Evolutionary conservation across 1,139 yeast genomes (phyloP).

Genomic region (Nakaseomyces glabratus): DNA sequence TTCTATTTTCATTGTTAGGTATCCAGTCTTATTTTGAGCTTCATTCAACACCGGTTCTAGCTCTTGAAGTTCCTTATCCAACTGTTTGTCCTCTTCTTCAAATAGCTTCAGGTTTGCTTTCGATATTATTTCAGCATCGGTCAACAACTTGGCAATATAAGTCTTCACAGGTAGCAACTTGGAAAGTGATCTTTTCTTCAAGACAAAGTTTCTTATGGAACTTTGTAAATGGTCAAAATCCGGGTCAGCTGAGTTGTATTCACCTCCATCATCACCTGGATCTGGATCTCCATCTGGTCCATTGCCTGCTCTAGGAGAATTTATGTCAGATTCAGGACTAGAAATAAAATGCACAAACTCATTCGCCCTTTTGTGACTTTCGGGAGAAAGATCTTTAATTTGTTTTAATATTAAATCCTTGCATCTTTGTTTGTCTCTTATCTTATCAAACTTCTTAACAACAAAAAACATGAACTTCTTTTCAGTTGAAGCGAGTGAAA

Average conservation of each 20-base stretch:
- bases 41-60: conserved; percentile 59
- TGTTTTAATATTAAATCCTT: conserved; percentile 70
- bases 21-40: conserved; percentile 43
- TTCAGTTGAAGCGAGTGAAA: conserved; percentile 83
- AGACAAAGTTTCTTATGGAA: conserved; percentile 72
- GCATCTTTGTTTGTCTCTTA: conserved; percentile 72
- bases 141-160: conserved; percentile 58
- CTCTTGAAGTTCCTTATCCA: conserved; percentile 42
- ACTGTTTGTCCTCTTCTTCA: conserved; percentile 38
- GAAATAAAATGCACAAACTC: conserved; percentile 95
- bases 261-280: conserved; percentile 36
- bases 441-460: conserved; percentile 83
- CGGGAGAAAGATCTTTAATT: conserved; percentile 82
- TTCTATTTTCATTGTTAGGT: conserved; percentile 53
- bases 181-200: conserved; percentile 82
- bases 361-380: conserved; percentile 73
- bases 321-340: conserved; percentile 39
- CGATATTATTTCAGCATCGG: conserved; percentile 57
- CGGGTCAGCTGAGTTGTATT: conserved; percentile 20
- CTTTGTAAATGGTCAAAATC: conserved; percentile 81
- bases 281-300: conserved; percentile 33
- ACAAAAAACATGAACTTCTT: conserved; percentile 89
- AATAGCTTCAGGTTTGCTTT: conserved; percentile 52
- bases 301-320: conserved; percentile 29
- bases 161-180: conserved; percentile 90